Base-by-base conservation (phyloP, 129 eudicot genomes). In the Centaurea solstitialis region DNA sequence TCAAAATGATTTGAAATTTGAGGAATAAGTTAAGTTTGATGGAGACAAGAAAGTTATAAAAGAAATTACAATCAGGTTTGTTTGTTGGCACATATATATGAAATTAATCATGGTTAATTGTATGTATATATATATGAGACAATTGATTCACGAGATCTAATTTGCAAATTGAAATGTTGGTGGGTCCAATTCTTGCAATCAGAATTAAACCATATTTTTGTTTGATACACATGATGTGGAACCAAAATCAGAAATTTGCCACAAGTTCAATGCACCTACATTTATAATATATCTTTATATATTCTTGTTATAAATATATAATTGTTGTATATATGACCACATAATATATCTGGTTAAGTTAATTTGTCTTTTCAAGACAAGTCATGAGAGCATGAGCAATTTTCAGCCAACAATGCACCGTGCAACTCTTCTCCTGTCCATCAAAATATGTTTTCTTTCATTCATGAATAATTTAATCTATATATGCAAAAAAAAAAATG, bases 181-280 rank as follows among this genome's bases (percentile, higher is more conserved):
- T 68, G 81, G 81, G 81, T 68, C 81, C 81, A 69, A 69, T 43
- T 78, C 47, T 68, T 68, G 75, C 75, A 77, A 41, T 77, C 75
- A 77, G 65, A 77, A 67, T 28, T 23, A 67, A 77, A 77, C n/a
- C 47, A 67, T 45, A 53, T 68, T 68, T 26, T 68, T 47, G 68
- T 70, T 57, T 78, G 68, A 59, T 45, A 78, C 76, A 47, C 37
- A 45, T 23, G 20, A 78, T 78, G 68, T 78, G 68, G 57, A 20
- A 78, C 75, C 68, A 47, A 78, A 69, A 68, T 47, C 28, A 35
- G 70, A 78, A 69, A 28, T 68, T 12, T 69, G 33, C 67, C 35
- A 30, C 81, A 43, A 45, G 23, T 78, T 47, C 68, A 30, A 69
- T 69, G 76, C 21, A 78, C 68, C 75, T n/a, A 38, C 70, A 71